phyloP scores from a whole-genome alignment of 2,329 filamentous ascomycete species.

The Fusarium marasasianum region DNA sequence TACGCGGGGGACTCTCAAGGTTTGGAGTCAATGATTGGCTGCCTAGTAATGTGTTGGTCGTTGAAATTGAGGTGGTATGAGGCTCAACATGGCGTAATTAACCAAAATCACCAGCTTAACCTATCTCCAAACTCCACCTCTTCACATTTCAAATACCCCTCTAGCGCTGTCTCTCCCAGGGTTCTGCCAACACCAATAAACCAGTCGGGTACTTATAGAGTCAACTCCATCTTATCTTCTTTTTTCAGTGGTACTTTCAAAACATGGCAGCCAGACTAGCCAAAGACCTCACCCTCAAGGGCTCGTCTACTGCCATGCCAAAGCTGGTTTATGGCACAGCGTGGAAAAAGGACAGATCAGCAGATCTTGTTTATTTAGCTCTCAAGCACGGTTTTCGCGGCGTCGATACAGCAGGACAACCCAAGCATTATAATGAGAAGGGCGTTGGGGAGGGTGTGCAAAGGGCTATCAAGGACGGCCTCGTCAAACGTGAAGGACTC shows the following conservation, averaged over 20 bases:
- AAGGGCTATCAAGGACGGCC: constrained; percentile 66
- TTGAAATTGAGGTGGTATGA: constrained; percentile 8
- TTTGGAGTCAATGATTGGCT: constrained; percentile 13
- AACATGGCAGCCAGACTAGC: constrained; percentile 41
- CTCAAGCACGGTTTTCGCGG: constrained; percentile 75
- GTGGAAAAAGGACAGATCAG: constrained; percentile 81
- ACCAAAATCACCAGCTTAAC: neutral
- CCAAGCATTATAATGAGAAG: constrained; percentile 79
- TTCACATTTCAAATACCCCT: neutral
- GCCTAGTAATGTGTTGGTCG: neutral
- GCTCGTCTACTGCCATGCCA: constrained; percentile 54
- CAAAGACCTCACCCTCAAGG: constrained; percentile 47
- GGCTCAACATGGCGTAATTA: constrained; percentile 24
- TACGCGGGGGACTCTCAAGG: neutral
- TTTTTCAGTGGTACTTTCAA: neutral
- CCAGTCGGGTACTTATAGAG: neutral
- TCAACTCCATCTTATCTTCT: neutral
- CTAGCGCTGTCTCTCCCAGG: neutral
- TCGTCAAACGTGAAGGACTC: constrained; percentile 66
- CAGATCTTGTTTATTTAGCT: constrained; percentile 73
- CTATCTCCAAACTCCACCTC: neutral
- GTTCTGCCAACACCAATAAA: neutral
- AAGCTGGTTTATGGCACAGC: constrained; percentile 80
- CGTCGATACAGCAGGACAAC: constrained; percentile 82
- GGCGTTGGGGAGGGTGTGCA: constrained; percentile 74